Evolutionary conservation across 495 filamentous ascomycete species (phyloP), one percentile per base, ranked within the genome.

Genomic region (Neurospora sp.): DNA sequence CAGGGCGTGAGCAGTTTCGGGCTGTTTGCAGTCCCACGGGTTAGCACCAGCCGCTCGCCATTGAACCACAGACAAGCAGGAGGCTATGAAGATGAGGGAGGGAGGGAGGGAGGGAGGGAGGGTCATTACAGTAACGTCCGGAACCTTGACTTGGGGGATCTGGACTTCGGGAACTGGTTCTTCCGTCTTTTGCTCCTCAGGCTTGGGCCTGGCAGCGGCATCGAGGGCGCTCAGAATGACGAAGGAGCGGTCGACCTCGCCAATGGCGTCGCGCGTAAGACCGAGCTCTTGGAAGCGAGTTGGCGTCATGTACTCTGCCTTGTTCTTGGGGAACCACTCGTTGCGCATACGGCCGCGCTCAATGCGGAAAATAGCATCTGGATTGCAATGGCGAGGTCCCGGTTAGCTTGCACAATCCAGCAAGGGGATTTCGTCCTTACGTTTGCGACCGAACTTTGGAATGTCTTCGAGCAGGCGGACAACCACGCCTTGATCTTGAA

Each of bases 1-100:
- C 79, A 97, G 92, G 16, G 93, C 95, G 79, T 94, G 94, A 41
- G 92, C 94, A 75, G 70, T 75, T n/a, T 76, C 78, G 70, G 79
- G 75, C 79, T 80, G 72, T 76, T 93, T 91, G 91, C 93, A 74
- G 69, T 16, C 18, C 54, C 14, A 20, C 70, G 39, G 71, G 35
- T 62, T 72, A 73, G 76, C 70, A 31, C 54, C 23, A 18, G 27
- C 23, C 54, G 23, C 23, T 31, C 23, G 54, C 5, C 23, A 62
- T 16, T 62, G 54, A 18, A 62, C 23, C 54, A 35, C 6, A 16
- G 54, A 62, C 23, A 62, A 18, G 54, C 23, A 62, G 23, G 20
- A 62, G 54, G 23, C 27, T 62, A 16, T 62, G 69, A 39, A 71
- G 46, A 40, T 11, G 3, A 38, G 14, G 14, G 35, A 16, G n/a